Evolutionary conservation across 2,329 filamentous ascomycete genomes (phyloP).

Genomic region (Knoxdaviesia capensis): DNA sequence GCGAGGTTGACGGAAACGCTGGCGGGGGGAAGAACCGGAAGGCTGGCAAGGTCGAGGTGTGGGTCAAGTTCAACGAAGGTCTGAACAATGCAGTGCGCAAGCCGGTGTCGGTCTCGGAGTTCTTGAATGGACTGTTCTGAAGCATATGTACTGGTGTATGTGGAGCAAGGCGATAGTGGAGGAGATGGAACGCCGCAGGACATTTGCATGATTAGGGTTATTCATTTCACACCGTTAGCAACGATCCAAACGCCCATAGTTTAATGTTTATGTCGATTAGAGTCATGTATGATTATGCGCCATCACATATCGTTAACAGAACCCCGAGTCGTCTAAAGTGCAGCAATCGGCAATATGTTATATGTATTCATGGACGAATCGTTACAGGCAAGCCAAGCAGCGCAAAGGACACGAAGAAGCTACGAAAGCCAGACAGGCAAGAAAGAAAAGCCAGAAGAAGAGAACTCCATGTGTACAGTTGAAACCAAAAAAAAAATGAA

Average conservation of each 20-base stretch:
- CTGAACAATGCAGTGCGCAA: slow-evolving; percentile 85
- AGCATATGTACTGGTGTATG: neutral
- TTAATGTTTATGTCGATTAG: neutral
- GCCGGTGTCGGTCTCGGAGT: slow-evolving; percentile 61
- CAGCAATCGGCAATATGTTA: neutral
- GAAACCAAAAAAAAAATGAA: neutral
- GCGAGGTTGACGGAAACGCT: slow-evolving; percentile 7
- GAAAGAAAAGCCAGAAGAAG: neutral
- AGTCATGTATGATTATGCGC: neutral
- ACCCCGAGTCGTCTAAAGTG: neutral
- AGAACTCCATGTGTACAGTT: neutral
- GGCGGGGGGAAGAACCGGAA: slow-evolving; percentile 13
- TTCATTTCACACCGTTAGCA: neutral
- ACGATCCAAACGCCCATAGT: neutral
- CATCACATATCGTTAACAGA: neutral
- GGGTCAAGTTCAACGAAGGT: slow-evolving; percentile 80
- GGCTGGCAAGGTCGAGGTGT: slow-evolving; percentile 41
- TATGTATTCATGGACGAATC: too few relatives aligned
- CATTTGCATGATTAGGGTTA: neutral
- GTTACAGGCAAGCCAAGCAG: too few relatives aligned
- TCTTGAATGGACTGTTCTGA: slow-evolving; percentile 43
- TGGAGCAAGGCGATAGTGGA: neutral
- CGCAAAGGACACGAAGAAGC: neutral
- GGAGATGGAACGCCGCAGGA: neutral
- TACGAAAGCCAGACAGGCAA: neutral